Percentiles rank a stretch among this genome's conserved stretches.
phyloP scores from a whole-genome alignment of 805 yeast genomes.

The Priceomyces medius region DNA sequence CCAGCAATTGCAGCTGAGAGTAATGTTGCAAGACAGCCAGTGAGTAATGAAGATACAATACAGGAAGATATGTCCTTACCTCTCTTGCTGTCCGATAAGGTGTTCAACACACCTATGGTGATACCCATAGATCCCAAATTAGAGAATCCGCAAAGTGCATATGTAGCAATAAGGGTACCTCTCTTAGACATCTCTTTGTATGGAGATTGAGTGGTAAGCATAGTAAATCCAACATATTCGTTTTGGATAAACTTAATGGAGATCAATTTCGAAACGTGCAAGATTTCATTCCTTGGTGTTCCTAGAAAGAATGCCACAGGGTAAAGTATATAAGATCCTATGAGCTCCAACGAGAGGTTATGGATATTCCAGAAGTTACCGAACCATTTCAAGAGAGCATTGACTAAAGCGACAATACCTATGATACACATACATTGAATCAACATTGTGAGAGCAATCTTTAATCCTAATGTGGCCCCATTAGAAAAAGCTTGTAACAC shows the following conservation, averaged over 20 bases:
- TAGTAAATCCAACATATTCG: constrained; percentile 55
- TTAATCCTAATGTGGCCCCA: constrained; percentile 58
- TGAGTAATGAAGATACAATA: constrained; percentile 48
- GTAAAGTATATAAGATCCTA: constrained; percentile 56
- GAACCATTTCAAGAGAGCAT: constrained; percentile 58
- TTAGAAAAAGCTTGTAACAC: constrained; percentile 57
- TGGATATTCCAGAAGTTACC: constrained; percentile 62
- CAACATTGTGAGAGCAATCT: constrained; percentile 56
- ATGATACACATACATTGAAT: constrained; percentile 62
- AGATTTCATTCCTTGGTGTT: constrained; percentile 50
- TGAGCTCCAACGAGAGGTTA: constrained; percentile 51
- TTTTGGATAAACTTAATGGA: constrained; percentile 61
- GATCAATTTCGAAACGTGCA: constrained; percentile 49
- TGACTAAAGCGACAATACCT: constrained; percentile 54
- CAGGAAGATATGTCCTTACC: constrained; percentile 47
- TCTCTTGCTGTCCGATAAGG: constrained; percentile 51
- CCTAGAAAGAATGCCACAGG: constrained; percentile 63
- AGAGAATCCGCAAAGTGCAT: constrained; percentile 62
- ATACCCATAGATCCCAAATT: constrained; percentile 63
- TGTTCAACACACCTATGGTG: constrained; percentile 57
- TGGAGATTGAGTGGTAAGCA: constrained; percentile 41
- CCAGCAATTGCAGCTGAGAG: constrained; percentile 61
- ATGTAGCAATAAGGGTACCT: constrained; percentile 56
- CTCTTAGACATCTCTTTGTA: constrained; percentile 49
- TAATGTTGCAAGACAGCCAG: constrained; percentile 55